Evolutionary conservation across 768 basidiomycete species (phyloP).

Genomic region (Xerocomellus chrysenteron): DNA sequence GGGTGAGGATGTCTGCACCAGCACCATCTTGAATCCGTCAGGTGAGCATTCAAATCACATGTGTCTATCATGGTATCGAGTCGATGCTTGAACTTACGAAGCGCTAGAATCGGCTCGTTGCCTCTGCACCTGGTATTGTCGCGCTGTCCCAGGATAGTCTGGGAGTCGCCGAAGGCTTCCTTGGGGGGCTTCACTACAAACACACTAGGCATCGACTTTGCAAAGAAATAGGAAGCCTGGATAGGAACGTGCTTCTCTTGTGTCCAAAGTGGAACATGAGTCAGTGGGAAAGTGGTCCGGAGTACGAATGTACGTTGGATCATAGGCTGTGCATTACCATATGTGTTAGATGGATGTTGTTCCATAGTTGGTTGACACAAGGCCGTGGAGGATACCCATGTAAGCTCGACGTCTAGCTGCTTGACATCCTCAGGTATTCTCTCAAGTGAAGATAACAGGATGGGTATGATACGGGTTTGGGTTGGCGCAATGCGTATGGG

Average conservation of each 20-base stretch:
- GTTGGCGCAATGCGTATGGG: constrained; percentile 51
- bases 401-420: constrained; percentile 41
- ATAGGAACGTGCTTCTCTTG: constrained; percentile 38
- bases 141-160: neutral
- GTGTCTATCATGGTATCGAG: neutral
- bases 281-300: constrained; percentile 42
- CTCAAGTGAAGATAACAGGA: constrained; percentile 36
- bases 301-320: constrained; percentile 22
- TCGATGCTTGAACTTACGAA: constrained; percentile 47
- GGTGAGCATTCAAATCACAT: neutral
- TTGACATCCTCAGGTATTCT: constrained; percentile 36
- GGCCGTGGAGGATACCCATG: constrained; percentile 20
- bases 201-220: constrained; percentile 50
- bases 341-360: neutral
- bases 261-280: constrained; percentile 46
- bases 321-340: too few species aligned
- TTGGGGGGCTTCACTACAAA: constrained; percentile 62
- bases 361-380: neutral
- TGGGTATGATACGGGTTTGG: constrained; percentile 61
- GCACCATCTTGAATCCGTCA: constrained; percentile 67
- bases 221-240: constrained; percentile 59
- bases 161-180: constrained; percentile 24
- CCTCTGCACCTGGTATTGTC: constrained; percentile 12
- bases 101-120: constrained; percentile 54
- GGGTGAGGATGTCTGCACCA: constrained; percentile 66